phyloP scores from a whole-genome alignment of 176 grass and related monocot species.

The Ensete glaucum region DNA sequence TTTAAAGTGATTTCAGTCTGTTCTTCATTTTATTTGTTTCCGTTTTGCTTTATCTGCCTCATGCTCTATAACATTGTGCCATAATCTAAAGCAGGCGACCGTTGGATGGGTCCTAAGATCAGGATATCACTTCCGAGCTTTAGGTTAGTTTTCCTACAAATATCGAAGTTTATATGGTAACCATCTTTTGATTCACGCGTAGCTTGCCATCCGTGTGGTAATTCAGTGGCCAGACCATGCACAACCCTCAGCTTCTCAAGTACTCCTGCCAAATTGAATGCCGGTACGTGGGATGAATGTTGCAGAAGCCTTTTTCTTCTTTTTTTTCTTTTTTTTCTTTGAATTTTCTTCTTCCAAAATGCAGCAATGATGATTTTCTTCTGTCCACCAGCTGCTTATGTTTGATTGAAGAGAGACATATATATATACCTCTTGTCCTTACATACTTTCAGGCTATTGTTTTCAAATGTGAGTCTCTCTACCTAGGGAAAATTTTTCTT shows the following conservation, averaged over 20 bases:
- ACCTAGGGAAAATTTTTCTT: no score
- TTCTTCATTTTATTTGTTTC: no score
- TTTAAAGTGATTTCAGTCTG: no score
- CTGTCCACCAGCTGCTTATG: no score
- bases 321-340: background rate
- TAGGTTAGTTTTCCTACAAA: constrained; percentile 45
- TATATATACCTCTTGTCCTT: no score
- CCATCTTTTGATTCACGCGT: constrained; percentile 9
- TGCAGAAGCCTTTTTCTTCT: no score
- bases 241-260: constrained; percentile 77
- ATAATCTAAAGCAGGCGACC: constrained; percentile 27
- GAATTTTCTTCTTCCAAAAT: background rate
- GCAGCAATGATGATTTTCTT: no score
- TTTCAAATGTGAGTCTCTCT: no score
- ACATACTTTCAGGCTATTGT: no score
- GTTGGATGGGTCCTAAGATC: constrained; percentile 62
- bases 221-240: constrained; percentile 69
- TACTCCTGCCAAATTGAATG: constrained; percentile 88
- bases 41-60: no score
- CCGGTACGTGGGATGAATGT: constrained; percentile 31
- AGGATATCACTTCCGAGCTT: constrained; percentile 96
- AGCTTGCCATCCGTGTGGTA: constrained; percentile 7
- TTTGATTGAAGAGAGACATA: no score
- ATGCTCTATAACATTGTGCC: no score
- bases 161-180: background rate